A percentile compares a stretch with the other conserved stretches of the same genome.
Evolutionary conservation across 176 grass and related monocot genomes (phyloP).

Genomic region (Tillandsia fasciculata): DNA sequence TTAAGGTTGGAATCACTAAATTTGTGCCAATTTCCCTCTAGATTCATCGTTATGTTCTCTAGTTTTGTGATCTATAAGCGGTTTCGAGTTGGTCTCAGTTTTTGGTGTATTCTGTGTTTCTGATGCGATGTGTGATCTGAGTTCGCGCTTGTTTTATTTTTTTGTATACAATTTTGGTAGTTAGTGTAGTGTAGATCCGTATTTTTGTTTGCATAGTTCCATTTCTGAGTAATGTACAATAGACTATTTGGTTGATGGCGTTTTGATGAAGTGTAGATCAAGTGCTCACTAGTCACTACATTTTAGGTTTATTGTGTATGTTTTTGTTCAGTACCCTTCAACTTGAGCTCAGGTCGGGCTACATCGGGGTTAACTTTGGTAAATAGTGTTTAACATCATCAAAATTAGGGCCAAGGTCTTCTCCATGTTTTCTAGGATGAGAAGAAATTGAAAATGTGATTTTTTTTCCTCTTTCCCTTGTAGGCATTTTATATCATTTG

Average conservation of each 20-base stretch:
- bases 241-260: neutral
- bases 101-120: neutral
- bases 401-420: too few relatives aligned
- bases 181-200: neutral
- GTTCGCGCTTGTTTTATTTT: too few relatives aligned
- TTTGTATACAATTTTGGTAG: neutral
- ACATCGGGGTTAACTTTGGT: too few relatives aligned
- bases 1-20: too few relatives aligned
- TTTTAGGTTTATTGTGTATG: too few relatives aligned
- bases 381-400: too few relatives aligned
- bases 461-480: too few relatives aligned
- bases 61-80: neutral
- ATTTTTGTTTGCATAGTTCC: neutral
- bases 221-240: neutral
- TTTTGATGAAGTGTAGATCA: neutral
- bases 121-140: neutral
- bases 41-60: neutral
- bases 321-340: neutral
- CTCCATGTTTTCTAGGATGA: too few relatives aligned
- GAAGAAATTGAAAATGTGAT: too few relatives aligned
- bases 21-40: too few relatives aligned
- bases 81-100: neutral
- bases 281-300: too few relatives aligned
- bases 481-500: too few relatives aligned
- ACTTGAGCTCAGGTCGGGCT: neutral